Evolutionary conservation across 306 rosid genomes (phyloP).

Genomic region (Sindora glabra): DNA sequence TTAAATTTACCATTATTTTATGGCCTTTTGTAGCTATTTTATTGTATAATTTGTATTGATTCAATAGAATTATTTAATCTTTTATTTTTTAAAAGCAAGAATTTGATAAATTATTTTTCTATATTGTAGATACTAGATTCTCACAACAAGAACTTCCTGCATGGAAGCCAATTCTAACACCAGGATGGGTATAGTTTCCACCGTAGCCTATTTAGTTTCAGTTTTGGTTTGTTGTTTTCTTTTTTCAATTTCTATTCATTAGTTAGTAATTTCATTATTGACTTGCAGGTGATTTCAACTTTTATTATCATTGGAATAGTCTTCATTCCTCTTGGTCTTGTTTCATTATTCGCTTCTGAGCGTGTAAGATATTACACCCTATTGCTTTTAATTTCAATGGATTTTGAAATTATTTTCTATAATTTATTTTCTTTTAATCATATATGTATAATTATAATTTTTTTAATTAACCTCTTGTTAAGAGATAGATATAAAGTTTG

Average conservation of each 20-base stretch:
- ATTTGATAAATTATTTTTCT: too few species aligned
- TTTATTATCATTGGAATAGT: conserved; percentile 50
- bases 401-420: too few species aligned
- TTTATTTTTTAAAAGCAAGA: too few species aligned
- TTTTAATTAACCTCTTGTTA: too few species aligned
- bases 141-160: conserved; percentile 94
- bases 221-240: not conserved
- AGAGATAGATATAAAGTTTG: too few species aligned
- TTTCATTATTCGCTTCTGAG: conserved; percentile 65
- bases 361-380: conserved; percentile 27
- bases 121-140: conserved; percentile 64
- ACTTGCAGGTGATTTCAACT: conserved; percentile 53
- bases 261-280: not conserved
- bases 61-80: too few species aligned
- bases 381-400: too few species aligned
- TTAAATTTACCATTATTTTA: too few species aligned
- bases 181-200: conserved; percentile 56
- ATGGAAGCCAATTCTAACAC: conserved; percentile 87
- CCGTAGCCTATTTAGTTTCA: not conserved
- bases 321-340: conserved; percentile 70
- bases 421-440: too few species aligned
- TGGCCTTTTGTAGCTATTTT: too few species aligned
- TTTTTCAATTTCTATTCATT: not conserved
- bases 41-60: too few species aligned
- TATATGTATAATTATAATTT: too few species aligned